A percentile compares a stretch with the other conserved stretches of the same genome.
These are phyloP conservation scores for Clitocybe nebularis DNA, from an alignment of 1,284 basidiomycete species.

Conservation along the genomic window DNA sequence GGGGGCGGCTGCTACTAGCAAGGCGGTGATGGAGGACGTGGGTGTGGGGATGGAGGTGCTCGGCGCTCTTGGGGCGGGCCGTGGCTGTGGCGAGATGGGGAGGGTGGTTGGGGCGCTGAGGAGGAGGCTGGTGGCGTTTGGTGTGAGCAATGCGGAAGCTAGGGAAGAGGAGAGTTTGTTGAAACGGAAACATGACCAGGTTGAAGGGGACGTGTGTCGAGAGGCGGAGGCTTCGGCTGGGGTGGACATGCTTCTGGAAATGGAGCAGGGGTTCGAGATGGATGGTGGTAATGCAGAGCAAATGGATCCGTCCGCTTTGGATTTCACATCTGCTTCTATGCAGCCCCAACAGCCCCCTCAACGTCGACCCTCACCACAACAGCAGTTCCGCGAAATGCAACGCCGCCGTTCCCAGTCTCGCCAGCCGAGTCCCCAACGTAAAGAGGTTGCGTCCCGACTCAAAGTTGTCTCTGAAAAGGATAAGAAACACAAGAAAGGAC, in stretches of 20 bases:
- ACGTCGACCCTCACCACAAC: too few relatives aligned
- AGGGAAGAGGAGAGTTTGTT: slow-evolving; percentile 17
- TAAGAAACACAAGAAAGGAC: slow-evolving; percentile 35
- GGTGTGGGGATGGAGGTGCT: slow-evolving; percentile 48
- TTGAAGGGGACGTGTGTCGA: slow-evolving; percentile 24
- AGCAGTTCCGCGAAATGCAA: neutral
- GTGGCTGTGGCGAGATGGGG: slow-evolving; percentile 33
- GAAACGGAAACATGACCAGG: slow-evolving; percentile 54
- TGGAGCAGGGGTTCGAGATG: too few relatives aligned
- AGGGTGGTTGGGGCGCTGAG: slow-evolving; percentile 47
- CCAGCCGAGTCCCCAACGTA: neutral
- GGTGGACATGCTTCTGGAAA: neutral
- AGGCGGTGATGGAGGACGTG: slow-evolving; percentile 47
- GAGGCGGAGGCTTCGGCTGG: neutral
- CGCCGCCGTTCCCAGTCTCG: neutral
- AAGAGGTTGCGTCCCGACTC: neutral
- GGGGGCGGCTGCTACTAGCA: slow-evolving; percentile 21
- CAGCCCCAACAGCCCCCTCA: neutral
- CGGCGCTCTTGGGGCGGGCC: slow-evolving; percentile 18
- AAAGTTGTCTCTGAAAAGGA: slow-evolving; percentile 20
- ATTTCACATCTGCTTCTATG: too few relatives aligned
- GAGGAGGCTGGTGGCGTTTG: slow-evolving; percentile 26
- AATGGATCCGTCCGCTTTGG: too few relatives aligned
- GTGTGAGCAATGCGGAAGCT: slow-evolving; percentile 5
- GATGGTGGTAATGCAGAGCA: too few relatives aligned